Evolutionary conservation across 768 basidiomycete genomes (phyloP), one percentile per base, ranked within the genome.

Genomic region (Pulveroboletus sp.): DNA sequence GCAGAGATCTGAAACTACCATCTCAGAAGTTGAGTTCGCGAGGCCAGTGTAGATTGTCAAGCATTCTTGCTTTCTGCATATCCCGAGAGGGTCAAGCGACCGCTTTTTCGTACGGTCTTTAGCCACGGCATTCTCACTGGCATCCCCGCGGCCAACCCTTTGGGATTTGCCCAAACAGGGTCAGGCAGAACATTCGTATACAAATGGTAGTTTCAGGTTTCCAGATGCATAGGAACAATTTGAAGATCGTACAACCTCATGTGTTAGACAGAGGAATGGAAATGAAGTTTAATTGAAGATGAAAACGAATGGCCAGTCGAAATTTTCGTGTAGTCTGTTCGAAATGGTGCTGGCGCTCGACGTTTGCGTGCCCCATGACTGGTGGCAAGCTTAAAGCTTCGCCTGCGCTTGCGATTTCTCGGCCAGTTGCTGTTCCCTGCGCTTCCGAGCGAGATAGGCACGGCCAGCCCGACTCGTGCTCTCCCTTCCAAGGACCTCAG

Each of bases 401-500:
- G 45, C 29, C 12, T 48, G 26, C 12, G 32, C 32, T n/a, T 30
- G 46, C 35, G 34, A 38, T 46, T 57, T 63, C 42, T 55, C 57
- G 4, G 57, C 57, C 12, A 55, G 26, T 35, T 57, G 44, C 20
- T 59, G 56, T 51, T 76, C 71, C 36, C 75, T 66, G 41, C 63
- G 60, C 54, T 69, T 70, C 47, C 75, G 73, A 14, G 87, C 82
- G 48, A 79, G 69, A 50, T 86, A 68, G 10, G 91, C 93, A 50
- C 78, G 77, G 1, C 86, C 91, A 1, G 83, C 90, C 13, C 90
- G 76, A 63, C 89, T 93, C 27, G 78, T 81, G 57, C 81, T 92
- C 55, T 79, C 73, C 51, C 83, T 72, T 1, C 82, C 81, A 6
- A 96, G 71, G 49, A 73, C 62, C 51, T 78, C 74, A 27, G 81